phyloP scores from a whole-genome alignment of 2,329 filamentous ascomycete species.

The Cercospora sp. region DNA sequence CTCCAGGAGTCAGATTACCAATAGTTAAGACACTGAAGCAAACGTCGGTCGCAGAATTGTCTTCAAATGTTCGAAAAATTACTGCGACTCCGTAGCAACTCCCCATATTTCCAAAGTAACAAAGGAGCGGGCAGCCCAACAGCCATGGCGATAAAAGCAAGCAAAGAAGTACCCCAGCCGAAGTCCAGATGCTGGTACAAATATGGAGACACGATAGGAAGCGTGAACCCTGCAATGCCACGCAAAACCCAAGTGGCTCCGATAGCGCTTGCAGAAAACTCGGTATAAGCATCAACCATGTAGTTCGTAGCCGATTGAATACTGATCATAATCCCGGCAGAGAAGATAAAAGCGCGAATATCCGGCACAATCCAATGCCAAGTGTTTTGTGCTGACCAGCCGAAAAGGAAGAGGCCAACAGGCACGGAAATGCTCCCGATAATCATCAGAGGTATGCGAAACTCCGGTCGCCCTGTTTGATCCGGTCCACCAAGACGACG shows the following conservation, averaged over 20 bases:
- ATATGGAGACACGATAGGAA: not conserved
- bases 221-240: slow-evolving; percentile 47
- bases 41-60: not conserved
- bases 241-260: slow-evolving; percentile 64
- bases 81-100: slow-evolving; percentile 39
- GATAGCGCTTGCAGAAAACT: slow-evolving; percentile 62
- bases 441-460: not conserved
- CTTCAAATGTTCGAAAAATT: slow-evolving; percentile 11
- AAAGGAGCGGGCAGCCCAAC: slow-evolving; percentile 47
- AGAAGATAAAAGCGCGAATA: slow-evolving; percentile 29
- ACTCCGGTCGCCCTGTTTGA: not conserved
- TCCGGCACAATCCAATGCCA: slow-evolving; percentile 27
- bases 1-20: too few relatives aligned
- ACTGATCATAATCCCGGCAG: slow-evolving; percentile 24
- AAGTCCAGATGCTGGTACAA: slow-evolving; percentile 29
- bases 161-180: slow-evolving; percentile 60
- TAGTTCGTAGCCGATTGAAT: slow-evolving; percentile 51
- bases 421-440: slow-evolving; percentile 11
- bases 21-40: not conserved
- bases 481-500: not conserved
- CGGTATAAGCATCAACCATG: slow-evolving; percentile 61
- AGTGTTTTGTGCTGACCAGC: slow-evolving; percentile 17
- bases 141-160: slow-evolving; percentile 53
- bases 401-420: slow-evolving; percentile 21
- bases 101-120: slow-evolving; percentile 48